Base-by-base conservation (phyloP, 345 rosid species). In the Sisymbrium altissimum region DNA sequence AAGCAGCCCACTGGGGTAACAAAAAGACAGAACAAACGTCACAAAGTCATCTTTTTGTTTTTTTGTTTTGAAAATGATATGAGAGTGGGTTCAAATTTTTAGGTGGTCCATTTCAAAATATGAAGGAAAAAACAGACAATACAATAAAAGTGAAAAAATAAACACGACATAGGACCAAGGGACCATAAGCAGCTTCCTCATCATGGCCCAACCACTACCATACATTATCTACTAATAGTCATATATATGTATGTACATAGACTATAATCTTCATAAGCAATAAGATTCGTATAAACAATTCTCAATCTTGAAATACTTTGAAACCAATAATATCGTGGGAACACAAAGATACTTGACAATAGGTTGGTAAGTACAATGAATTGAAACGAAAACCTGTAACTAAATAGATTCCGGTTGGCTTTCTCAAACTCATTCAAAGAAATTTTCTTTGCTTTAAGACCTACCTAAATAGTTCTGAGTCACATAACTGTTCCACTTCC, bases 101-200 rank as follows among this genome's bases (percentile, higher is more conserved):
- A 33, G 10, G 70, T 73, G 64, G 77, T 73, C 49, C 57, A 64
- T 44, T 55, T 44, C 18, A 44, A 53, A 12, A 30, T 62, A 18
- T 62, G 23, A 12, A 38, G 41, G 29, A 18, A 11, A 19, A 9
- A 21, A 15, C 25, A 25, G 53, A 62, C 56, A 64, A 53, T 30
- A 52, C 69, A 33, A 52, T 52, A 73, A 56, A 25, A 66, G 25
- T 56, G 49, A 45, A 45, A 64, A 35, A 29, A 14, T n/a, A 21
- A 52, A 13, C 1, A 43, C 13, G n/a, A 23, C 29, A 33, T 29
- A 45, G 11, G 23, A 35, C 21, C 50, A 65, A 1, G 58, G 72
- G 78, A 66, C 78, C 67, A 65, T 56, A 56, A 45, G 59, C 72
- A 45, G 59, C 72, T 74, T 45, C 77, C 45, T 65, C 78, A 45